phyloP scores from a whole-genome alignment of 257 asterid genomes.

The Solanum bukasovii region DNA sequence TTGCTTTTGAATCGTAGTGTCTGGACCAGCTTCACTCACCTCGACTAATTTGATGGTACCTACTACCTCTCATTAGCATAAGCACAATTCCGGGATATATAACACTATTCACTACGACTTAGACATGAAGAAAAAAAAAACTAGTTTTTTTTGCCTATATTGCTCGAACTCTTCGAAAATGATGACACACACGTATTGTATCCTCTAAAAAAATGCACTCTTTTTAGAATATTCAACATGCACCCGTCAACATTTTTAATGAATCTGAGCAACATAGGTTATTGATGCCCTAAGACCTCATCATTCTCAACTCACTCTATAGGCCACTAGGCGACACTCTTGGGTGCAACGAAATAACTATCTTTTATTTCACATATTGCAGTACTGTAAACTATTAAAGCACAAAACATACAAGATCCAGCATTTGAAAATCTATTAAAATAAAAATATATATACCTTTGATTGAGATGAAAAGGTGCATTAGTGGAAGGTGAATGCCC shows the following conservation, averaged over 20 bases:
- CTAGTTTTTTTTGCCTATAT: background rate
- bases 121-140: background rate
- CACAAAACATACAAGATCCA: background rate
- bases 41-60: background rate
- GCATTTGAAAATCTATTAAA: background rate
- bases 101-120: background rate
- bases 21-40: background rate
- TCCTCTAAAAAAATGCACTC: background rate
- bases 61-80: background rate
- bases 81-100: background rate
- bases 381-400: background rate
- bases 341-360: background rate
- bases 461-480: constrained; percentile 37
- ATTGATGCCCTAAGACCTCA: background rate
- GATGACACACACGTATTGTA: background rate
- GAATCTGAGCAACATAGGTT: background rate
- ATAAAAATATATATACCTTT: constrained; percentile 31
- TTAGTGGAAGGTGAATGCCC: constrained; percentile 49
- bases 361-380: background rate
- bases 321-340: background rate
- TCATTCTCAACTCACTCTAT: background rate
- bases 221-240: background rate
- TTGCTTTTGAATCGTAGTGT: background rate
- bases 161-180: background rate
- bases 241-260: background rate